Conservation (phyloP, 371 early-diverging fungal species). For the Syncephalastrum monosporum region DNA sequence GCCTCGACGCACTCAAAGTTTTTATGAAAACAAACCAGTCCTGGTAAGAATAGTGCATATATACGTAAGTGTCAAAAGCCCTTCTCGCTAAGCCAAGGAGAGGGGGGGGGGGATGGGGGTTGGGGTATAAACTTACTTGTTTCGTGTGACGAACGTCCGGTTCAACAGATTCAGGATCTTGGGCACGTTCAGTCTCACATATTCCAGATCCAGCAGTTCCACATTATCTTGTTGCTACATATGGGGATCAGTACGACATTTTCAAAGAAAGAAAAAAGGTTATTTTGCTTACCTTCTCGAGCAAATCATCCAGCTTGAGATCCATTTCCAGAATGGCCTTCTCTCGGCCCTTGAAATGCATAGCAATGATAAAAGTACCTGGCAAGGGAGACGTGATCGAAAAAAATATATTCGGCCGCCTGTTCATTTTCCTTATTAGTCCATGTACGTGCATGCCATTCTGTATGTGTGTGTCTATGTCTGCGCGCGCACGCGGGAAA, state of each 20-base stretch:
- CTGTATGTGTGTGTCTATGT: too few relatives aligned
- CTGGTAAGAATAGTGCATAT: slow-evolving; percentile 19
- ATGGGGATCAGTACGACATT: background rate
- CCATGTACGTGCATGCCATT: too few relatives aligned
- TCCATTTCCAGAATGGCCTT: slow-evolving; percentile 96
- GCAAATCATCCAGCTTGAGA: slow-evolving; percentile 89
- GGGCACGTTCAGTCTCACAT: slow-evolving; percentile 78
- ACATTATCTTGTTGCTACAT: slow-evolving; percentile 90
- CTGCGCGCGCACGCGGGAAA: too few relatives aligned
- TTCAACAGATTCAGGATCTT: slow-evolving; percentile 43
- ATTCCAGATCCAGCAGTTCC: slow-evolving; percentile 86
- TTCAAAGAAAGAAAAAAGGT: too few relatives aligned
- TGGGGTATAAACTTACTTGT: slow-evolving; percentile 28
- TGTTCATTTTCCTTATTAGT: too few relatives aligned
- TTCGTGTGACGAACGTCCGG: slow-evolving; percentile 49
- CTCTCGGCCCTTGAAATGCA: slow-evolving; percentile 89
- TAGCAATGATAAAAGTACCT: slow-evolving; percentile 86
- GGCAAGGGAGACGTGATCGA: slow-evolving; percentile 84
- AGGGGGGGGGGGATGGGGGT: background rate
- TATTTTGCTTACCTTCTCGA: slow-evolving; percentile 70
- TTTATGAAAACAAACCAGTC: slow-evolving; percentile 25
- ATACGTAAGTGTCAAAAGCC: slow-evolving; percentile 14
- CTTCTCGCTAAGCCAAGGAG: slow-evolving; percentile 19
- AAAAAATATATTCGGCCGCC: slow-evolving; percentile 84
- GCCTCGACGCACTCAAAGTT: slow-evolving; percentile 11